Percentiles rank a stretch among this genome's conserved stretches.
Conservation (phyloP, 208 protist genomes). For the Trypanosoma scelopori region DNA sequence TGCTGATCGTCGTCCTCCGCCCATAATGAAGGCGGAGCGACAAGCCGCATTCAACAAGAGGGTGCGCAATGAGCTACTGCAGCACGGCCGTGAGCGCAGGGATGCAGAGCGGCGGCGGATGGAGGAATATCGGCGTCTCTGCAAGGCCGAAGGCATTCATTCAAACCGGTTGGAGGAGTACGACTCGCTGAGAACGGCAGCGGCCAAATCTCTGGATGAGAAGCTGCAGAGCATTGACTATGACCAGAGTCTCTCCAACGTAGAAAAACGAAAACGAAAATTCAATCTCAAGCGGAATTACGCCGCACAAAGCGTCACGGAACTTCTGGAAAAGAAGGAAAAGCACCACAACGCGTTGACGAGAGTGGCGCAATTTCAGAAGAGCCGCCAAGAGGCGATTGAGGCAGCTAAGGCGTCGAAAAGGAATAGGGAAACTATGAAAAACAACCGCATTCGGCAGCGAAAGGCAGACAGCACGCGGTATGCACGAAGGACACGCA, state of each 20-base stretch:
- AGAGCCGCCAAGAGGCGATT: conserved; percentile 54
- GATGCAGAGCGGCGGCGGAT: conserved; percentile 80
- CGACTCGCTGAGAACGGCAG: conserved; percentile 51
- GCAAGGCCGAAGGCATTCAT: conserved; percentile 75
- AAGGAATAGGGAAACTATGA: conserved; percentile 45
- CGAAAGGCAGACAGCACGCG: conserved; percentile 50
- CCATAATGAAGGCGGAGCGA: conserved; percentile 70
- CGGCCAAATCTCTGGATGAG: conserved; percentile 37
- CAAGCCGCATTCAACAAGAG: conserved; percentile 72
- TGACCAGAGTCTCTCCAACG: conserved; percentile 85
- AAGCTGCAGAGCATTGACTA: conserved; percentile 71
- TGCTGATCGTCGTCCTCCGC: conserved; percentile 43
- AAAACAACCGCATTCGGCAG: conserved; percentile 46
- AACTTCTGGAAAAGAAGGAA: conserved; percentile 59
- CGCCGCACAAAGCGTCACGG: conserved; percentile 65
- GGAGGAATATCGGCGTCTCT: conserved; percentile 88
- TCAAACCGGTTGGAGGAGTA: conserved; percentile 85
- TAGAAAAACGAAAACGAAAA: conserved; percentile 84
- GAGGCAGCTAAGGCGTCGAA: conserved; percentile 40
- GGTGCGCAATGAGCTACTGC: conserved; percentile 56
- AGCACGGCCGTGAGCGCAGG: conserved; percentile 65
- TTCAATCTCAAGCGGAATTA: conserved; percentile 89
- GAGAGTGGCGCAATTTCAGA: conserved; percentile 50
- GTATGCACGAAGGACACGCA: conserved; percentile 64
- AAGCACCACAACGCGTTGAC: conserved; percentile 64